A percentile compares a stretch with the other conserved stretches of the same genome.
Evolutionary conservation across 2,329 filamentous ascomycete genomes (phyloP).

Genomic region (Ceratocystis lukuohia): DNA sequence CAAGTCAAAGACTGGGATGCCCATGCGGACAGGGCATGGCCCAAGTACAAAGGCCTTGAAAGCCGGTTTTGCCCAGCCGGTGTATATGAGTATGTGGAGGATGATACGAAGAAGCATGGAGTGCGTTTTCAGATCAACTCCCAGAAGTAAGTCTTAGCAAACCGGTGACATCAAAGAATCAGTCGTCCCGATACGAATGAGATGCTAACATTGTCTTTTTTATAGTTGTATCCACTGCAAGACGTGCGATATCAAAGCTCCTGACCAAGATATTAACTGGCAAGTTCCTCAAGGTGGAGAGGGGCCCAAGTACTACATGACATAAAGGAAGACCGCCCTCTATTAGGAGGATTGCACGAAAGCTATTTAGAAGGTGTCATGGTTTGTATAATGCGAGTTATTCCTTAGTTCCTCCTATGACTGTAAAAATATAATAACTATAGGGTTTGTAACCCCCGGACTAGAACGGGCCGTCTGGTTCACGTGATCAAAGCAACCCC

Average conservation of each 20-base stretch:
- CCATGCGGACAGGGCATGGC: conserved; percentile 72
- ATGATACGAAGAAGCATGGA: conserved; percentile 69
- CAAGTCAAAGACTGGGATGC: conserved; percentile 92
- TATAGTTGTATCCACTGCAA: conserved; percentile 97
- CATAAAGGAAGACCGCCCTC: conserved; percentile 26
- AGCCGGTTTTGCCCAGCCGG: conserved; percentile 95
- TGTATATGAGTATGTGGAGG: conserved; percentile 96
- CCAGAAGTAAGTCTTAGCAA: conserved; percentile 62
- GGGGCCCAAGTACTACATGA: conserved; percentile 59
- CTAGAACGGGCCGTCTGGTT: background rate
- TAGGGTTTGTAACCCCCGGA: background rate
- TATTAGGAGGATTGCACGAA: background rate
- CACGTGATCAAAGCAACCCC: background rate
- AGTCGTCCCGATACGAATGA: background rate
- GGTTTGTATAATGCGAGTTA: too few species aligned
- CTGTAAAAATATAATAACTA: background rate
- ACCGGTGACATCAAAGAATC: too few species aligned
- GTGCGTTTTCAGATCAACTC: conserved; percentile 96
- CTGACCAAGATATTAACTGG: conserved; percentile 95
- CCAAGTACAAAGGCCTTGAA: conserved; percentile 80
- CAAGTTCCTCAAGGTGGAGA: conserved; percentile 86
- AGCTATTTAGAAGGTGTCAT: too few species aligned
- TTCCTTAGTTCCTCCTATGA: too few species aligned
- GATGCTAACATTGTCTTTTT: conserved; percentile 14
- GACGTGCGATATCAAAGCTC: conserved; percentile 98